Base-by-base conservation (phyloP, 352 stramenopile genomes). In the Pythium pyrilobum region DNA sequence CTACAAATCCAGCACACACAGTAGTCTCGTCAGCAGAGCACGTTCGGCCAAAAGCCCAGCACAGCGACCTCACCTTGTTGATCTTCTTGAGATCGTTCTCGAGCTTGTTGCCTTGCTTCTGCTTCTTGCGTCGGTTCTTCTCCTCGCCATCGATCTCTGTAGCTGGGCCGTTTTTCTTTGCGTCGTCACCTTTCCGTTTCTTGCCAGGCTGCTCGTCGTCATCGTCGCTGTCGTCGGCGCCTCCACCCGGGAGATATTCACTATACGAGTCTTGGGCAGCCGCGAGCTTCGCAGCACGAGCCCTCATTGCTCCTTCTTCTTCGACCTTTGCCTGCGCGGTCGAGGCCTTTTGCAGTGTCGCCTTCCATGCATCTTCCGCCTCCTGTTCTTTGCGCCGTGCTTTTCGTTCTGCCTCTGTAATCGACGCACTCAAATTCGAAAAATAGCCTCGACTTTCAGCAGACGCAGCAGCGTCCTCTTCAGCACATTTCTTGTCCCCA, bases 81-180 rank as follows among this genome's bases (percentile, higher is more conserved):
- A 89, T 84, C 69, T 87, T 87, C 45, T 82, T 71, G 12, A 89
- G 67, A 24, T 87, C 79, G 49, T 71, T 86, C 32, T 75, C 60
- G 11, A 89, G 59, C 52, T 83, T 87, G 64, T 76, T 86, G 56
- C 61, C 71, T 28, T 81, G 71, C 45, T 85, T 87, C 49, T 87
- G 71, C 51, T 85, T 75, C 51, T 83, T 83, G 15, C 76, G 74
- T 24, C 69, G 68, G 12, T 50, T 44, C 11, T 74, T 63, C 16
- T 56, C 40, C 9, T 70, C 59, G 10, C 44, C 47, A 24, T 62
- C 36, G 5, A 64, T n/a, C 5, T 52, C 56, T 15, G 25, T 24
- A 49, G 25, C 31, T 12, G 21, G 25, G 8, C 27, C 32, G 10
- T 21, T n/a, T 3, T 74, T 45, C 38, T 62, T 62, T 12, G 27